Base-by-base conservation (phyloP, 352 stramenopile species). In the Phytopythium litorale region DNA sequence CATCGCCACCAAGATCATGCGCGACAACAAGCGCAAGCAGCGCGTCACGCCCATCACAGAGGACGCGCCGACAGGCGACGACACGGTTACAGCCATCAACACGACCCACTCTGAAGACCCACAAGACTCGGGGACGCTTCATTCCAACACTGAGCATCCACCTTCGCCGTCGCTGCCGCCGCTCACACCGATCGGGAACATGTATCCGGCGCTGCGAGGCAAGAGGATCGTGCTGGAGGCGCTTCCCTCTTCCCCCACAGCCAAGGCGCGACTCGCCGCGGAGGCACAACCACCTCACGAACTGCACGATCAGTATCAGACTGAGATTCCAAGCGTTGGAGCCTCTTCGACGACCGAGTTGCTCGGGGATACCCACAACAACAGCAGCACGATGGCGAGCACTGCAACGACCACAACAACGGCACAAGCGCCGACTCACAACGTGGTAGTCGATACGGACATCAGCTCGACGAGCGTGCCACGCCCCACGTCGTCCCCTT, bases 1-100 rank as follows among this genome's bases (percentile, higher is more conserved):
- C 13, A 62, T 68, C 3, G 64, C 66, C 8, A 65, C 58, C 43
- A 68, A 68, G 30, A 71, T 48, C 19, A 59, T 62, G 49, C 59
- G 46, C 13, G 53, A 68, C 0, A 58, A 60, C 40, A 60, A 51
- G 21, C 54, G 54, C 25, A 60, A 49, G 54, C n/a, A 40, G 23
- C 54, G 54, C 28, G 54, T 60, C 40, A 23, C 25, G 13, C 54
- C 54, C 1, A 40, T 60, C 23, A 51, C 23, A 3, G 54, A 60
- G 11, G 52, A 48, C 16, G 30, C 30, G 5, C 50, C 28, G 2
- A n/a, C 8, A 35, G 15, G 16, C 32, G 38, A 28, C 6, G 19
- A 30, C 16, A n/a, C 19, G 3, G 15, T 54, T 12, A 54, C 28
- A 28, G 6, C 28, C 6, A 38, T 25, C 18, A 18, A 25, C 42